Conservation (phyloP, 176 grass and related monocot genomes). For the Oryza nivara region DNA sequence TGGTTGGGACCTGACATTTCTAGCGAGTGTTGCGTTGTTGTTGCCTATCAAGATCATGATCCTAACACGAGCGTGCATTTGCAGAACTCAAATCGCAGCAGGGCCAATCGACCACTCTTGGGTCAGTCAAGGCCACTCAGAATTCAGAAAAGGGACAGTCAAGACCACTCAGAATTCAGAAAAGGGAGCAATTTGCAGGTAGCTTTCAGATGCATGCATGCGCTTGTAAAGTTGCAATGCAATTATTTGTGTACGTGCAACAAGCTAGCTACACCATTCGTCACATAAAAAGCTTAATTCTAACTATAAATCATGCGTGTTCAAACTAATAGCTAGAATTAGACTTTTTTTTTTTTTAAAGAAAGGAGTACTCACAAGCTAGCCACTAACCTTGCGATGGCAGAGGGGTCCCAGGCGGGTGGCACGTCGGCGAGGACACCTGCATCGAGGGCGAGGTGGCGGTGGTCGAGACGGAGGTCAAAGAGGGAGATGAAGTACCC, state of each 20-base stretch:
- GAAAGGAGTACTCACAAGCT: too few relatives aligned
- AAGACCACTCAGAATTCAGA: slow-evolving; percentile 17
- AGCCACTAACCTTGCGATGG: slow-evolving; percentile 65
- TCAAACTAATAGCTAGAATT: too few relatives aligned
- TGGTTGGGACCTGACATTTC: not conserved
- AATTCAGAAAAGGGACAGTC: not conserved
- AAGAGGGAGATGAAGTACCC: slow-evolving; percentile 95
- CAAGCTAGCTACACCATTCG: not conserved
- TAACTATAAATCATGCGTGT: too few relatives aligned
- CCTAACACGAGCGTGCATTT: not conserved
- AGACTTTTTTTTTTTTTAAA: too few relatives aligned
- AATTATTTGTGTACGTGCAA: not conserved
- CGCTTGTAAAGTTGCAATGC: not conserved
- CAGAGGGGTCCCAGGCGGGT: slow-evolving; percentile 65
- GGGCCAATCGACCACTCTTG: not conserved
- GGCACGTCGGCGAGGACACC: slow-evolving; percentile 64
- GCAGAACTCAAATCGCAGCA: not conserved
- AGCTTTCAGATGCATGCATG: not conserved
- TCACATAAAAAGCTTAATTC: too few relatives aligned
- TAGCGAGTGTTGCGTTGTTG: not conserved
- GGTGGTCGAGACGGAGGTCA: slow-evolving; percentile 66
- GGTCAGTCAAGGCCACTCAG: slow-evolving; percentile 13
- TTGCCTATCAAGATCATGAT: slow-evolving; percentile 4
- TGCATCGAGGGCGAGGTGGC: slow-evolving; percentile 49
- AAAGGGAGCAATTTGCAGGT: not conserved